Conservation (phyloP, 176 grass and related monocot genomes). For the Hordeum vulgare region DNA sequence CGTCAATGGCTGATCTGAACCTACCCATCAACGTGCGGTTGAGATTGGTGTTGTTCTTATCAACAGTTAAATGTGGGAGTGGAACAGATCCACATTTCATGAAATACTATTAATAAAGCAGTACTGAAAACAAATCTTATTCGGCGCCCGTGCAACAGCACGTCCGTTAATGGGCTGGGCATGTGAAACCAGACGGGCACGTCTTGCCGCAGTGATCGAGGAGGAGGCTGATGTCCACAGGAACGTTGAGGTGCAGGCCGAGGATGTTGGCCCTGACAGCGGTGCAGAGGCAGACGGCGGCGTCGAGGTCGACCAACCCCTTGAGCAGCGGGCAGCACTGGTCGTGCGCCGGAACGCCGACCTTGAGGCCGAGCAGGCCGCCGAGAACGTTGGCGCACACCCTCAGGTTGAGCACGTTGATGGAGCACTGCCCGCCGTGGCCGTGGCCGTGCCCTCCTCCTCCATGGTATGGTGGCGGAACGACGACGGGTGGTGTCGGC, state of each 20-base stretch:
- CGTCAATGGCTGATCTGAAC: no score
- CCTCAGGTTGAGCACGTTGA: constrained; percentile 6
- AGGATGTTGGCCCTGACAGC: constrained; percentile 33
- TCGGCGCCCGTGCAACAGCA: not conserved
- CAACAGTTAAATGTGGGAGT: not conserved
- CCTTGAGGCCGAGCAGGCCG: not conserved
- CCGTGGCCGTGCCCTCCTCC: not conserved
- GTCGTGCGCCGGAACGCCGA: not conserved
- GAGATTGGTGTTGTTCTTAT: no score
- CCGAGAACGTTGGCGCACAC: constrained; percentile 21
- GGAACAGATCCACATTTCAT: not conserved
- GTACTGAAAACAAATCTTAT: not conserved
- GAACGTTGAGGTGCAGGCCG: constrained; percentile 20
- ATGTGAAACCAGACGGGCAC: constrained; percentile 7
- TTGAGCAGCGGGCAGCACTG: constrained; percentile 19
- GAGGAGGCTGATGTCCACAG: constrained; percentile 21
- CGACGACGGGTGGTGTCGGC: not conserved
- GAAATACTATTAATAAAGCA: no score
- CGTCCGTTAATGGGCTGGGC: not conserved
- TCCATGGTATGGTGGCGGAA: not conserved
- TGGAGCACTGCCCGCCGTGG: not conserved
- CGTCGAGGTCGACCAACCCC: constrained; percentile 27
- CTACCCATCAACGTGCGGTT: no score
- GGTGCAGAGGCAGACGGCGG: constrained; percentile 34
- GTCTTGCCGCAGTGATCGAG: constrained; percentile 18